phyloP scores from a whole-genome alignment of 371 early-diverging fungal genomes.

The Zychaea mexicana region DNA sequence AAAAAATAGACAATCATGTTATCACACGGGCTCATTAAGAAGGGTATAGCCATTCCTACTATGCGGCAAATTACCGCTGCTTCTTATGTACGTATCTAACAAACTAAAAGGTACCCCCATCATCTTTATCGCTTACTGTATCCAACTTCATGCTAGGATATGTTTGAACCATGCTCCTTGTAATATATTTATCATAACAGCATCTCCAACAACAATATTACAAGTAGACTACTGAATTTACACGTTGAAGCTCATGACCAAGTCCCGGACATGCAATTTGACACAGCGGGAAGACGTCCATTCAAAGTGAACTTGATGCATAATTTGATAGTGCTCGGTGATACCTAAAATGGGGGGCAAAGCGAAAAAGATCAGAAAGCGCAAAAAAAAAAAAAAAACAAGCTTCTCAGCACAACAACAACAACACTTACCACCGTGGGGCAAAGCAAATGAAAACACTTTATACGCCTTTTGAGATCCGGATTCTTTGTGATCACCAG shows the following conservation, averaged over 20 bases:
- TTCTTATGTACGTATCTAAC: too few species aligned
- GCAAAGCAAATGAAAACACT: conserved; percentile 70
- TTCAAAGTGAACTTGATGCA: conserved; percentile 64
- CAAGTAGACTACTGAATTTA: too few species aligned
- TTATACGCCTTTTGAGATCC: conserved; percentile 57
- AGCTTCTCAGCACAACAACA: not conserved
- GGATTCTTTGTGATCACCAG: conserved; percentile 10
- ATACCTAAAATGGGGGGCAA: not conserved
- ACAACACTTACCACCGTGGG: conserved; percentile 31
- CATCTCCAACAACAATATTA: too few species aligned
- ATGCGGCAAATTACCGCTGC: too few species aligned
- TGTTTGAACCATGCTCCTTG: too few species aligned
- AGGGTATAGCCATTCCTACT: too few species aligned
- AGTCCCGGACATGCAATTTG: conserved; percentile 54
- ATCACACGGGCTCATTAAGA: too few species aligned
- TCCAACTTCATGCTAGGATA: too few species aligned
- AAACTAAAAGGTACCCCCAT: too few species aligned
- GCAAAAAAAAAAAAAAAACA: conserved; percentile 12
- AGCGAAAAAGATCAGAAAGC: not conserved
- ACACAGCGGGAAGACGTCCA: conserved; percentile 72
- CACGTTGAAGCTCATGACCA: conserved; percentile 68
- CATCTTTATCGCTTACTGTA: too few species aligned
- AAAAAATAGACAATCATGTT: too few species aligned
- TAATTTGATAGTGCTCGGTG: conserved; percentile 40
- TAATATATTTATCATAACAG: too few species aligned